Base-by-base conservation (phyloP, 306 rosid species). In the Prunus kanzakura region DNA sequence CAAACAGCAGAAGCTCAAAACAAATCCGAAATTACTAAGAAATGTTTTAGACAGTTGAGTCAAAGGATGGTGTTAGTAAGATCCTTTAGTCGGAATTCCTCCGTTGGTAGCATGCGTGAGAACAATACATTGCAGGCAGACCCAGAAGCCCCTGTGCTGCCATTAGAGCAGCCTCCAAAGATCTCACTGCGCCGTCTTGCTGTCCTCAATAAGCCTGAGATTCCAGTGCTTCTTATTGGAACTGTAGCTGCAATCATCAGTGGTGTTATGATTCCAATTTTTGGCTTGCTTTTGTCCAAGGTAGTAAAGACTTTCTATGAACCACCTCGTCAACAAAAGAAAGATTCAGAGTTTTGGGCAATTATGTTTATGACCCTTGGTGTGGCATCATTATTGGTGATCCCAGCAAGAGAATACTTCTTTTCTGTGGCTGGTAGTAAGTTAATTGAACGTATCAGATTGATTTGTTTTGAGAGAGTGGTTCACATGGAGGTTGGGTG, bases 151-250 rank as follows among this genome's bases (percentile, higher is more conserved):
- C 38, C 71, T 13, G 35, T 32, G 11, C 32, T 16, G 67, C 64
- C 76, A 51, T 65, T 71, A 57, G 75, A 89, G 78, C 4, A 81
- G 75, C 63, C 38, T 71, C 88, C 80, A 38, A 67, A 80, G n/a
- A 88, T 91, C 72, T 82, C 93, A 3, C 80, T 93, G 14, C 51
- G 81, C 64, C 98, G 97, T 85, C 89, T 93, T 56, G 96, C 89
- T 65, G 72, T 86, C 81, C 92, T 91, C 27, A 93, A 93, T 89
- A 93, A 91, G 85, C 98, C 97, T 22, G 98, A 93, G 91, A 89
- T 93, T 62, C 98, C 91, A 10, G 85, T 83, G 30, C 82, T 93
- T 45, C 23, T 93, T 4, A 9, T 89, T 56, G 97, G 98, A 76
- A 76, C 85, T 14, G 13, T 87, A 16, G 97, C 89, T 54, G 92